Evolutionary conservation across 1,139 yeast genomes (phyloP).

Genomic region (Yamadazyma taylorii): DNA sequence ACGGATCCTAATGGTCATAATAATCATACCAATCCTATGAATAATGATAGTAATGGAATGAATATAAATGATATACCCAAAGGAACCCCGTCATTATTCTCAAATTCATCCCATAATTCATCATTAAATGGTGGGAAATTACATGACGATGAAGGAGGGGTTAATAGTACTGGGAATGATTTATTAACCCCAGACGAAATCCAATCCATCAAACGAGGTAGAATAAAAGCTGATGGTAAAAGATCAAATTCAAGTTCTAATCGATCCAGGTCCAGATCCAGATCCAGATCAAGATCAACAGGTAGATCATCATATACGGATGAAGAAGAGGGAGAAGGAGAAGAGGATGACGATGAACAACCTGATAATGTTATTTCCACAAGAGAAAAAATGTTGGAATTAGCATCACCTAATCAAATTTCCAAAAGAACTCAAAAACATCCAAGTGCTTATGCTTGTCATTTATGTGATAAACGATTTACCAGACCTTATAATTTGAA

Average conservation of each 20-base stretch:
- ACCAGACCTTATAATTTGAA: constrained; percentile 91
- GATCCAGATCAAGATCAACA: constrained; percentile 19
- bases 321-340: constrained; percentile 14
- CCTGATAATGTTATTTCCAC: constrained; percentile 25
- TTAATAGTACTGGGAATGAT: constrained; percentile 8
- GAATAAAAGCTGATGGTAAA: constrained; percentile 22
- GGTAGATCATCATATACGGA: constrained; percentile 19
- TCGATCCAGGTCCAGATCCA: constrained; percentile 21
- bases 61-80: constrained; percentile 15
- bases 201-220: constrained; percentile 32
- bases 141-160: constrained; percentile 3
- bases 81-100: constrained; percentile 45
- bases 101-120: constrained; percentile 27
- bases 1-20: constrained; percentile 2
- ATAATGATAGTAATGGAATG: constrained; percentile 1
- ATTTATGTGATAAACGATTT: constrained; percentile 80
- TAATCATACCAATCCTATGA: too few relatives aligned
- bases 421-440: constrained; percentile 67
- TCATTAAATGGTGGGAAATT: constrained; percentile 10
- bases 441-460: constrained; percentile 80
- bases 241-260: not conserved
- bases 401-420: constrained; percentile 53
- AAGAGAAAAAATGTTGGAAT: constrained; percentile 62
- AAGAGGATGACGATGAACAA: constrained; percentile 14
- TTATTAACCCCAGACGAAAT: constrained; percentile 38